Percentiles rank a stretch among this genome's conserved stretches.
These are phyloP conservation scores for Dendrobium huoshanense DNA, from an alignment of 106 monocot genomes.

Conservation along the genomic window DNA sequence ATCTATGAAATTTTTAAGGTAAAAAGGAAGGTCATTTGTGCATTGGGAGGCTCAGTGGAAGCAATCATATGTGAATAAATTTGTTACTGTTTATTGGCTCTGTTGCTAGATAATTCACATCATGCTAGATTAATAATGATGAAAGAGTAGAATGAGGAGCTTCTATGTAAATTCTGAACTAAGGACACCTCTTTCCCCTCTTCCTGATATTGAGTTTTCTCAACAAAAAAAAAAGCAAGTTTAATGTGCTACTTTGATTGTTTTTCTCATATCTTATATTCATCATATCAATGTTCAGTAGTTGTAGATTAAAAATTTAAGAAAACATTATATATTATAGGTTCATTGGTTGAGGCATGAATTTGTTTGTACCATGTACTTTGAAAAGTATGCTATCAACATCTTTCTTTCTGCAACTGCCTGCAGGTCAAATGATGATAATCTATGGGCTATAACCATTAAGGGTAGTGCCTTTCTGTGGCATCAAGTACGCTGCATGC, in stretches of 20 bases:
- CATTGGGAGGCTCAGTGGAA: neutral
- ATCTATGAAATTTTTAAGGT: neutral
- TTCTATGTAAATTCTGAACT: neutral
- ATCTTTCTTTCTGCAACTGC: neutral
- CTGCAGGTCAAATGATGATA: slow-evolving; percentile 50
- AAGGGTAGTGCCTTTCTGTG: slow-evolving; percentile 91
- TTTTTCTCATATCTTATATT: neutral
- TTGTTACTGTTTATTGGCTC: neutral
- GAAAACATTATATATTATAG: neutral
- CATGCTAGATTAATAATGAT: neutral
- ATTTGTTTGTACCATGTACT: neutral
- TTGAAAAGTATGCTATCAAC: too few relatives aligned
- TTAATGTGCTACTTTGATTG: neutral
- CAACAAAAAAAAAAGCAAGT: neutral
- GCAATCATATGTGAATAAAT: neutral
- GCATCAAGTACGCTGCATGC: slow-evolving; percentile 99
- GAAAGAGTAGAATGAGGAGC: too few relatives aligned
- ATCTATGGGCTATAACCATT: slow-evolving; percentile 77
- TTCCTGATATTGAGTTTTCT: neutral
- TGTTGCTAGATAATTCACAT: neutral
- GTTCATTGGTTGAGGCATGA: neutral
- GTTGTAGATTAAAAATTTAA: neutral
- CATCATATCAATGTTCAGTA: neutral
- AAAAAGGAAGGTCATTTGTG: neutral
- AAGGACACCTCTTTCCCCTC: neutral